Evolutionary conservation across 2,329 filamentous ascomycete species (phyloP).

Genomic region (Ophiosphaerella korrae): DNA sequence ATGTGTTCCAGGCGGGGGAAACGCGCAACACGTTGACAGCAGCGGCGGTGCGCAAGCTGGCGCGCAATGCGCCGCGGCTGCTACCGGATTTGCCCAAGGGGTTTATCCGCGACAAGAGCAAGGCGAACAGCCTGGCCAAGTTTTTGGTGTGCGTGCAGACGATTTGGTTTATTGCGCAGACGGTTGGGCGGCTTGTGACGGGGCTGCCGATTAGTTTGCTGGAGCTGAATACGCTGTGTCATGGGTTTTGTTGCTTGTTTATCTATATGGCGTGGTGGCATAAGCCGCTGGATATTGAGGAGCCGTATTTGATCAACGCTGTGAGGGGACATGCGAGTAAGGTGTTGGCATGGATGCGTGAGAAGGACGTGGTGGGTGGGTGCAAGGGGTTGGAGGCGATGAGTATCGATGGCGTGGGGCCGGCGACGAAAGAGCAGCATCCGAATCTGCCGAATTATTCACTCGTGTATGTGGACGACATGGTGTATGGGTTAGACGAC

Average conservation of each 20-base stretch:
- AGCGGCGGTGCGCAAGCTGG: background rate
- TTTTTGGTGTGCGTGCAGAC: conserved; percentile 26
- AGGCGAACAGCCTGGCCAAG: conserved; percentile 18
- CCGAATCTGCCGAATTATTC: too few relatives aligned
- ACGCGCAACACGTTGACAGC: background rate
- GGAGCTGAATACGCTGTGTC: conserved; percentile 65
- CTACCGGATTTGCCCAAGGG: conserved; percentile 1
- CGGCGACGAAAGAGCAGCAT: too few relatives aligned
- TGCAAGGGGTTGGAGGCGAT: too few relatives aligned
- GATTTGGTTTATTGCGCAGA: conserved; percentile 33
- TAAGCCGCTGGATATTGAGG: conserved; percentile 30
- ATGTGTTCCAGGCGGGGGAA: background rate
- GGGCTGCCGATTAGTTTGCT: conserved; percentile 56
- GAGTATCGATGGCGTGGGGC: too few relatives aligned
- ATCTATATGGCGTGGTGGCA: conserved; percentile 40
- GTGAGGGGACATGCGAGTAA: background rate
- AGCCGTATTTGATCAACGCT: conserved; percentile 1
- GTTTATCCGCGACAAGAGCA: conserved; percentile 9
- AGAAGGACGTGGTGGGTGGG: background rate
- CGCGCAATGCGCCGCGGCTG: background rate
- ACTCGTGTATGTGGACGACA: too few relatives aligned
- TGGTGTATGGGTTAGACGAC: too few relatives aligned
- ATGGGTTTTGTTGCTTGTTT: conserved; percentile 32
- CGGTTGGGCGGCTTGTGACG: conserved; percentile 14
- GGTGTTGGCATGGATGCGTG: background rate